Evolutionary conservation across 805 yeast species (phyloP), one percentile per base, ranked within the genome.

Genomic region (Teunomyces funiuensis): DNA sequence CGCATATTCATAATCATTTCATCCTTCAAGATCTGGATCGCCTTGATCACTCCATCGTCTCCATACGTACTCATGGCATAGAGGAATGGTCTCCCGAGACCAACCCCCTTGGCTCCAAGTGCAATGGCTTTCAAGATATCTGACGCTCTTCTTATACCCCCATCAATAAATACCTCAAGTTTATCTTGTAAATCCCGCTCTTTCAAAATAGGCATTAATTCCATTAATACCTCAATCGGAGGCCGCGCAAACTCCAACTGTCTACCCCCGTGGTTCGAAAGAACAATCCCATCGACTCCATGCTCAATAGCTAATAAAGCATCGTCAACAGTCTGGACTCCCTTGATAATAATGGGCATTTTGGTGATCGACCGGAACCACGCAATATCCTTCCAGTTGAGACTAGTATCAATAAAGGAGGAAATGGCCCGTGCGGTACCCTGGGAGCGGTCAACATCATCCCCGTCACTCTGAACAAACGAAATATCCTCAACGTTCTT

Each of bases 31-130:
- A 83, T 68, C 50, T 79, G 81, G 42, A 83, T 76, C 10, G 88
- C 85, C 46, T 74, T 75, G 33, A 58, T 57, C 6, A 84, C 89
- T 23, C 95, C 95, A 5, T 69, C 80, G 51, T 79, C 88, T 8
- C 95, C 95, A 49, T 85, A 87, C 1, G 87, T 73, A n/a, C 86
- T 74, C 80, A 84, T 79, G 28, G 89, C 88, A 55, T 83, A 85
- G 25, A 85, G 58, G 59, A 85, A 82, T 2, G 90, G 88, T 42
- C 91, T 71, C 4, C 93, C 90, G 28, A 86, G 60, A 1, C 93
- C 93, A 3, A 78, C 81, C 3, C 86, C 88, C 44, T 74, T 79
- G 20, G 91, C 93, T 7, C 93, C 95, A 3, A 85, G 67, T 43
- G 87, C 80, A 10, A 86, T 58, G 0, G 93, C 91, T 54, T 86